phyloP scores from a whole-genome alignment of 2,329 filamentous ascomycete genomes.

The Calonectria pteridis region DNA sequence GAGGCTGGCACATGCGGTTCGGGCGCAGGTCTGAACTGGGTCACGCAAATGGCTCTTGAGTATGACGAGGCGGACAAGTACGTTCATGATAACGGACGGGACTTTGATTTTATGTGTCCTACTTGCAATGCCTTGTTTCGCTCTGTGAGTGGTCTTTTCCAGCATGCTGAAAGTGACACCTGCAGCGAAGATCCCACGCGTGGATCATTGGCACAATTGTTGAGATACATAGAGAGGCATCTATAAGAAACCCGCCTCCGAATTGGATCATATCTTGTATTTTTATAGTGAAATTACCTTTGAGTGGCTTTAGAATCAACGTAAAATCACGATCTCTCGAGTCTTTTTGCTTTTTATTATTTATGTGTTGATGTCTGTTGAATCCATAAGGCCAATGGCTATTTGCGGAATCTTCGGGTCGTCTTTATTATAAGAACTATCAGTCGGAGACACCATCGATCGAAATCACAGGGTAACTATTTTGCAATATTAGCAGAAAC shows the following conservation, averaged over 20 bases:
- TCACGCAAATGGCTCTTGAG: conserved; percentile 25
- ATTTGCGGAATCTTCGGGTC: background rate
- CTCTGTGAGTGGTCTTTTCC: conserved; percentile 28
- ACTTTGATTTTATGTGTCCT: conserved; percentile 32
- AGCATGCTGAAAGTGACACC: conserved; percentile 41
- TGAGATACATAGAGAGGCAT: background rate
- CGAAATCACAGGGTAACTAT: background rate
- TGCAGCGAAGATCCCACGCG: conserved; percentile 24
- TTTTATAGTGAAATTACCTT: background rate
- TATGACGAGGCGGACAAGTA: conserved; percentile 19
- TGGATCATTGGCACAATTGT: background rate
- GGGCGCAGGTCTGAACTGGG: background rate
- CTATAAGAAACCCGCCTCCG: background rate
- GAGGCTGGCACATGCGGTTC: conserved; percentile 38
- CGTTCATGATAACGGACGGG: background rate
- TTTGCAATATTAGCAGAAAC: fast-evolving
- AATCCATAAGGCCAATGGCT: background rate
- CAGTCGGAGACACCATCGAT: background rate
- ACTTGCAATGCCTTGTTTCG: conserved; percentile 26
- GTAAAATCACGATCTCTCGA: background rate
- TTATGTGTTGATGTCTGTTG: background rate
- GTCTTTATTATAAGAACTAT: background rate
- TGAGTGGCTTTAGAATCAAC: background rate
- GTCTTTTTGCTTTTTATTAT: too few relatives aligned
- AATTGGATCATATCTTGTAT: background rate